These are phyloP conservation scores for Fusarium staphyleae DNA, from an alignment of 2,329 filamentous ascomycete genomes.

Conservation along the genomic window DNA sequence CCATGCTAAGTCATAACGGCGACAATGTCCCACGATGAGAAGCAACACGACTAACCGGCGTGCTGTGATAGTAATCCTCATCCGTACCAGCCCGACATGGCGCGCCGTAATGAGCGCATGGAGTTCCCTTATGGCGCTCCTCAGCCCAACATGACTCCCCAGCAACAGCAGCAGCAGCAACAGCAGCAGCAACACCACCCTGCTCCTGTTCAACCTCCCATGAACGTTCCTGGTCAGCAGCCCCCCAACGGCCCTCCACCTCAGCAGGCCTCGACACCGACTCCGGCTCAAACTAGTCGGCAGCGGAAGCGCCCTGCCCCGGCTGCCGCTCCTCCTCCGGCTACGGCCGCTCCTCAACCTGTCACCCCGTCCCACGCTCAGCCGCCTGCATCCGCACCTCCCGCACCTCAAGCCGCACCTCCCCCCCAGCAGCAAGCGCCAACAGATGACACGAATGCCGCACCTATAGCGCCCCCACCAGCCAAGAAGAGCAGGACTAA, in stretches of 20 bases:
- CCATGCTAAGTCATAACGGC: conserved; percentile 40
- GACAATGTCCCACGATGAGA: conserved; percentile 34
- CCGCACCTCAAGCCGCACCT: conserved; percentile 42
- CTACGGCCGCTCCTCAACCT: conserved; percentile 35
- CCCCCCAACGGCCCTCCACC: conserved; percentile 45
- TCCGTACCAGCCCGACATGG: conserved; percentile 61
- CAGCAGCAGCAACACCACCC: too few relatives aligned
- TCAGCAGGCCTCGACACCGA: conserved; percentile 49
- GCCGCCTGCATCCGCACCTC: conserved; percentile 42
- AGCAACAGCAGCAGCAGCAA: conserved; percentile 44
- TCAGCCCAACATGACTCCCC: conserved; percentile 50
- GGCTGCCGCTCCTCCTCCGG: conserved; percentile 49
- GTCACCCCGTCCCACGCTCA: conserved; percentile 45
- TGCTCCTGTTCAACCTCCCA: conserved; percentile 38
- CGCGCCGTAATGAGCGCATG: conserved; percentile 53
- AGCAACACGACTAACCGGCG: conserved; percentile 43
- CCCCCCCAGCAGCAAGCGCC: conserved; percentile 42
- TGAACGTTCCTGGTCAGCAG: conserved; percentile 53
- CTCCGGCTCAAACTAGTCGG: conserved; percentile 49
- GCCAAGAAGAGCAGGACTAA: conserved; percentile 97
- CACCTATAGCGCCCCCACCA: conserved; percentile 56
- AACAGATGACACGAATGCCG: conserved; percentile 43
- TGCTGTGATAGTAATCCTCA: conserved; percentile 50
- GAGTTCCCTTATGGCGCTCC: conserved; percentile 52
- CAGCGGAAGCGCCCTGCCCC: conserved; percentile 53